These are phyloP conservation scores for Meripilus lineatus DNA, from an alignment of 1,284 basidiomycete species.

Conservation along the genomic window DNA sequence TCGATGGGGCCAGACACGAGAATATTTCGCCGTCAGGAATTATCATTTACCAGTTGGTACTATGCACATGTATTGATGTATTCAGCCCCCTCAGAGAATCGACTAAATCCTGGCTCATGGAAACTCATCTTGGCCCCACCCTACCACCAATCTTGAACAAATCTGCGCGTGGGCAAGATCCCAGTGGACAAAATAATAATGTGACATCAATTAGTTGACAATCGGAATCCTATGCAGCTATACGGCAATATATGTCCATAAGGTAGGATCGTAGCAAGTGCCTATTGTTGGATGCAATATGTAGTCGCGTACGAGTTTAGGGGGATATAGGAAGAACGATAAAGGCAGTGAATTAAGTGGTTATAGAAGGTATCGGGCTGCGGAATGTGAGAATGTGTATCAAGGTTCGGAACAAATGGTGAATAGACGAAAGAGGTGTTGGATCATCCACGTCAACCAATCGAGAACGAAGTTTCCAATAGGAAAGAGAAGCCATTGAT, in stretches of 20 bases:
- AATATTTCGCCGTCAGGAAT: conserved; percentile 66
- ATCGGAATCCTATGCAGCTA: too few relatives aligned
- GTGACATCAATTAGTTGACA: too few relatives aligned
- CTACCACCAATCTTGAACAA: too few relatives aligned
- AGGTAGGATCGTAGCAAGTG: too few relatives aligned
- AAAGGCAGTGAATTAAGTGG: too few relatives aligned
- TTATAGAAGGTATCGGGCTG: background rate
- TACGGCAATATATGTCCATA: too few relatives aligned
- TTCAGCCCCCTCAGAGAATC: too few relatives aligned
- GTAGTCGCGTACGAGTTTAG: too few relatives aligned
- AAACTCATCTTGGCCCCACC: background rate
- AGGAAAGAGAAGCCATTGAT: background rate
- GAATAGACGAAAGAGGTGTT: background rate
- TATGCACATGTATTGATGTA: conserved; percentile 27
- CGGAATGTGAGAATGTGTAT: background rate
- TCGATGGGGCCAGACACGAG: conserved; percentile 65
- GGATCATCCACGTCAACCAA: background rate
- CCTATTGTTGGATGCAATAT: too few relatives aligned
- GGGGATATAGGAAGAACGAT: too few relatives aligned
- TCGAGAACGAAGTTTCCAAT: conserved; percentile 7
- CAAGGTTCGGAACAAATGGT: background rate
- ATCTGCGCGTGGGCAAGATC: too few relatives aligned
- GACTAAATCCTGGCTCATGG: background rate
- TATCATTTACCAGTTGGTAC: conserved; percentile 61
- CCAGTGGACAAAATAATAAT: too few relatives aligned